Percentiles rank a stretch among this genome's conserved stretches.
Evolutionary conservation across 148 eudicot species (phyloP).

Genomic region (Nepenthes mirabilis): DNA sequence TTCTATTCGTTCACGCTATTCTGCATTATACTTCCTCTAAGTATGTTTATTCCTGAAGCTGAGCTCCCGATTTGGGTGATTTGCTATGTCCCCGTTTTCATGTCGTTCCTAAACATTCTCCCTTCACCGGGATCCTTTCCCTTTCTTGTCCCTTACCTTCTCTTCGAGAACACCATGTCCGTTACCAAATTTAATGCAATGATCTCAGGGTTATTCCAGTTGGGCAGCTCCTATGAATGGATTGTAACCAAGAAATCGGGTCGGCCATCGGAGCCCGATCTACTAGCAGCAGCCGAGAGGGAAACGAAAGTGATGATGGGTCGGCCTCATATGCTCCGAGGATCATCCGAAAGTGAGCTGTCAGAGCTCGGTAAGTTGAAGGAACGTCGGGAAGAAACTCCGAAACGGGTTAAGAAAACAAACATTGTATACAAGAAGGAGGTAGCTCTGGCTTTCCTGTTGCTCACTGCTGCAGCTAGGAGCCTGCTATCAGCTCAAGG

Average conservation of each 20-base stretch:
- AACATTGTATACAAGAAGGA: conserved; percentile 44
- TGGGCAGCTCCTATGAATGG: conserved; percentile 65
- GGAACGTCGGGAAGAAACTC: conserved; percentile 16
- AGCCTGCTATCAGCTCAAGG: conserved; percentile 53
- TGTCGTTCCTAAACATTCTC: conserved; percentile 44
- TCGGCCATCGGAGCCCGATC: conserved; percentile 47
- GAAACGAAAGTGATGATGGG: conserved; percentile 21
- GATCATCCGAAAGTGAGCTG: conserved; percentile 45
- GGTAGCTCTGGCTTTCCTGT: conserved; percentile 48
- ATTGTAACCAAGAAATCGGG: conserved; percentile 66
- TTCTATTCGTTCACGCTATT: conserved; percentile 61
- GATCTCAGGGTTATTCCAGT: conserved; percentile 55
- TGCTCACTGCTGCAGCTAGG: conserved; percentile 53
- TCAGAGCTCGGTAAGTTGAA: conserved; percentile 29
- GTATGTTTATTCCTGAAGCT: conserved; percentile 63
- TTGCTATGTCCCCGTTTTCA: conserved; percentile 41
- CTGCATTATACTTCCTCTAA: conserved; percentile 52
- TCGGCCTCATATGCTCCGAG: conserved; percentile 36
- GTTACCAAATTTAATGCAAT: conserved; percentile 67
- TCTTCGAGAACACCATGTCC: conserved; percentile 66
- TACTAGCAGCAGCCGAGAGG: conserved; percentile 40
- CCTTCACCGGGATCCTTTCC: conserved; percentile 57
- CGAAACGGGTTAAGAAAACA: conserved; percentile 18
- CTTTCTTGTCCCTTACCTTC: conserved; percentile 49
- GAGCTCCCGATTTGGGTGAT: conserved; percentile 55